Base-by-base conservation (phyloP, 441 rosid genomes). In the Adansonia rubrostipa region DNA sequence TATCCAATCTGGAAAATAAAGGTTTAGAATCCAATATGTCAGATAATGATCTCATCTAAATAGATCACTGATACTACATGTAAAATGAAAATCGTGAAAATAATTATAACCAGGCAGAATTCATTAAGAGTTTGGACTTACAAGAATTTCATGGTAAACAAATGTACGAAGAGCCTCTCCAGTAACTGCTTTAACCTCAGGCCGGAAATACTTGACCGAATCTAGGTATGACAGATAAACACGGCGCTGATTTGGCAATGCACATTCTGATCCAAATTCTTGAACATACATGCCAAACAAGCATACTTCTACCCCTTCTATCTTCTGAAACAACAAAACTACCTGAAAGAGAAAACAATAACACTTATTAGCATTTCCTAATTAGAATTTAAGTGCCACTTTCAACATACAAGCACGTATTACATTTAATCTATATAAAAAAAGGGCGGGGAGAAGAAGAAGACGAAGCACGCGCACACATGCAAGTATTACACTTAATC, bases 231-330 rank as follows among this genome's bases (percentile, higher is more conserved):
- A 96, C 61, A 96, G 92, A 88, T 97, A 97, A 48, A 97, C 99
- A 60, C 99, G 96, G 6, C 96, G 94, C 78, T 92, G 98, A 87
- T 92, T 94, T 71, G 94, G 98, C 81, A 88, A 91, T 71, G 87
- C 89, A 67, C 88, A 84, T 85, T 97, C 99, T 73, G 99, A 85
- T 81, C 99, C 99, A 78, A 92, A 96, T 92, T 96, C 99, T 86
- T 96, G 99, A 79, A 95, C 99, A 68, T 97, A 97, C 99, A 97
- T 97, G 77, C 99, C 99, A 84, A 97, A 97, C 60, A 97, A 82
- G 86, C 99, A 97, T 45, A 97, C 99, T 85, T 97, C 99, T 74
- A 97, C 99, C 50, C 99, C 99, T 86, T 97, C 99, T 81, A 97
- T 97, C 93, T 93, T 97, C 88, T 97, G 99, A 86, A 97, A 95